These are phyloP conservation scores for Aspergillus baeticus DNA, from an alignment of 495 filamentous ascomycete genomes.

Conservation along the genomic window DNA sequence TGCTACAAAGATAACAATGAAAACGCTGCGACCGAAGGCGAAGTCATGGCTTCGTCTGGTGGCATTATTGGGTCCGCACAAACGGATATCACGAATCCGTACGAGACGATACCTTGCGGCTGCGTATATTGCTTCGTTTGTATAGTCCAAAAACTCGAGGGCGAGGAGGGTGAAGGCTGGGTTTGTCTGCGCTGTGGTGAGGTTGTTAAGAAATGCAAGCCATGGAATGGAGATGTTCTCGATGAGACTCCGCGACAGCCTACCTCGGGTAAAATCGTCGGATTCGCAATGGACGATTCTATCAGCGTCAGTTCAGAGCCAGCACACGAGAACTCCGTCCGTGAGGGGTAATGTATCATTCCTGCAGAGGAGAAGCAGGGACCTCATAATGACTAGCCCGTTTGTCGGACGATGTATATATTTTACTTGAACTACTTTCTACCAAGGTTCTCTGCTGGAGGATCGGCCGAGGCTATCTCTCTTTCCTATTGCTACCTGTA, in stretches of 20 bases:
- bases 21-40: constrained; percentile 60
- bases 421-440: too few relatives aligned
- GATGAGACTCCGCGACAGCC: constrained; percentile 51
- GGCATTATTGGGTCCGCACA: constrained; percentile 84
- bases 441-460: too few relatives aligned
- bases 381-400: too few relatives aligned
- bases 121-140: constrained; percentile 98
- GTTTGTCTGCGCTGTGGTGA: constrained; percentile 89
- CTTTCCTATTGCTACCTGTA: too few relatives aligned
- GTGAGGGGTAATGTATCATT: background rate
- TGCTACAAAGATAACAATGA: constrained; percentile 93
- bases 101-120: constrained; percentile 86
- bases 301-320: constrained; percentile 14
- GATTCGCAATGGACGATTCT: constrained; percentile 59
- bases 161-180: constrained; percentile 96
- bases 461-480: too few relatives aligned
- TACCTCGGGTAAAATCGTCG: constrained; percentile 61
- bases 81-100: constrained; percentile 95
- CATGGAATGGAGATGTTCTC: constrained; percentile 88
- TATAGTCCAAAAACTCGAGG: constrained; percentile 82
- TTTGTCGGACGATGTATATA: too few relatives aligned
- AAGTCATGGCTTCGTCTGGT: constrained; percentile 61
- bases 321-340: background rate
- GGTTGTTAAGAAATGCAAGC: constrained; percentile 81
- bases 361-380: too few relatives aligned